Conservation (phyloP, 306 rosid genomes). For the Sechiopsis laciniata region DNA sequence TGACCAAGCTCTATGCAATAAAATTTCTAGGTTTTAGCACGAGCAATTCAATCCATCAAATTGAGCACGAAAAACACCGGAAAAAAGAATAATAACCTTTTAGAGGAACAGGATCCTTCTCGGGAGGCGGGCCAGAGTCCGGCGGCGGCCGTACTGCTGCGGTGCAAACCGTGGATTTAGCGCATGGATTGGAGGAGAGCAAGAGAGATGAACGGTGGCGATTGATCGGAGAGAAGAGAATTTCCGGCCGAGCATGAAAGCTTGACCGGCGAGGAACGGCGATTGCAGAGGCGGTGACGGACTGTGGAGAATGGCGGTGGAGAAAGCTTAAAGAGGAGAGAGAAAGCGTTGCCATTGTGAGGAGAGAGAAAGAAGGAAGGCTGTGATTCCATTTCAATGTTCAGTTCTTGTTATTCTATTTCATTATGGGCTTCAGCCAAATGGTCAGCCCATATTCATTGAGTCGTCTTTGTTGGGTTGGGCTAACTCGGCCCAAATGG, state of each 20-base stretch:
- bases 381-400: neutral
- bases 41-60: neutral
- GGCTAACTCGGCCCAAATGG: constrained; percentile 2
- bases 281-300: neutral
- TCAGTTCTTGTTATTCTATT: neutral
- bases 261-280: constrained; percentile 1
- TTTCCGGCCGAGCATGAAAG: neutral
- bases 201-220: constrained; percentile 26
- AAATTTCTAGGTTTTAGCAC: neutral
- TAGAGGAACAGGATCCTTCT: constrained; percentile 27
- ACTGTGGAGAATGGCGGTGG: neutral
- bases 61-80: neutral
- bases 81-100: constrained; percentile 21
- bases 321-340: neutral
- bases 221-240: constrained; percentile 27
- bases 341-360: constrained; percentile 9
- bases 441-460: constrained; percentile 4
- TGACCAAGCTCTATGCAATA: neutral
- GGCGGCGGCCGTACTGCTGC: constrained; percentile 33
- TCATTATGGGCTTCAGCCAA: neutral
- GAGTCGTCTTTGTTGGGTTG: neutral
- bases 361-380: too few relatives aligned
- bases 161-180: constrained; percentile 30
- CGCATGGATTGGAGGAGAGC: constrained; percentile 22
- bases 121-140: constrained; percentile 39